Base-by-base conservation (phyloP, 768 basidiomycete species). In the Kwoniella botswanensis region DNA sequence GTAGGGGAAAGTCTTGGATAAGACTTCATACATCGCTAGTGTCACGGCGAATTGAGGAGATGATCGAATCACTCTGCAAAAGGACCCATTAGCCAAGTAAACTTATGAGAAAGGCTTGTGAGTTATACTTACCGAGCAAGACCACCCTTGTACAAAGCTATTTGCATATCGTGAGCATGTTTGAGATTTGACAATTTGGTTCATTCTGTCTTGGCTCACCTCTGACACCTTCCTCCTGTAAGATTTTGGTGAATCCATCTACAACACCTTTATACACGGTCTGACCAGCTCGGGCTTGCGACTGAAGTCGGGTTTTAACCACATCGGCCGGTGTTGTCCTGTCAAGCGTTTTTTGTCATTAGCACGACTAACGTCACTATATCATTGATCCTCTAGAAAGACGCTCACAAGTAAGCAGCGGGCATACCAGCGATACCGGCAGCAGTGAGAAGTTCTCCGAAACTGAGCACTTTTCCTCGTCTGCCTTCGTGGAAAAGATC, bases 401-500 rank as follows among this genome's bases (percentile, higher is more conserved):
- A 2, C 18, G 72, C 76, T 66, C 60, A 78, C 60, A 83, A 67
- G 63, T 82, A 83, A 2, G 94, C 94, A 55, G 95, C 94, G 66
- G 96, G 96, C 94, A 98, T 98, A 72, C 97, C 97, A 75, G 95
- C 96, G 74, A 84, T 82, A 71, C 80, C 79, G 42, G 81, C 82
- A 17, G 79, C 75, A 7, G 94, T 92, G 89, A 99, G 86, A 58
- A 94, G 93, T 85, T 99, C 96, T 44, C 93, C 81, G 86, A 98
- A 97, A 17, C 90, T 90, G 46, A 99, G 86, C 74, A 91, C 89
- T 84, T 98, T 98, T 69, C 94, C 94, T 75, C 97, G 92, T 84
- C 93, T 91, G 6, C 97, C 97, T 82, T 99, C 97, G 63, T 91
- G 88, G 87, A 98, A 99, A 26, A 98, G 74, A 83, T 99, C 96